phyloP scores from a whole-genome alignment of 352 stramenopile genomes.

The Globisporangium nodosum region DNA sequence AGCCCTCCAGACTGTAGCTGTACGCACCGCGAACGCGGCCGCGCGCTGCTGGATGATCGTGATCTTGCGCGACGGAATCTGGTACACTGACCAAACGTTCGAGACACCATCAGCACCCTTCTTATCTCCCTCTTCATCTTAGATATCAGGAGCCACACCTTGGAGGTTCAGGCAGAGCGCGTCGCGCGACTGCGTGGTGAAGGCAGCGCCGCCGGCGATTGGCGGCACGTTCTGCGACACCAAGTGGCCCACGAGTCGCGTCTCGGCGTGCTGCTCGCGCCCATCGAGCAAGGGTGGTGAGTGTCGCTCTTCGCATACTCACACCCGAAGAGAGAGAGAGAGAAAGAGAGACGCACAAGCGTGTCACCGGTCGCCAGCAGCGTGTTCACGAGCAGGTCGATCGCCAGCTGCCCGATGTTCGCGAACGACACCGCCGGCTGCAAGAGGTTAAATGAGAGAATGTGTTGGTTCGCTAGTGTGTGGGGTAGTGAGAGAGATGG shows the following conservation, averaged over 20 bases:
- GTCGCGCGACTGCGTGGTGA: conserved; percentile 30
- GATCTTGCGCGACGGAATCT: conserved; percentile 50
- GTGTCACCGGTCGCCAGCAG: conserved; percentile 38
- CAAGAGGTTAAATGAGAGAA: conserved; percentile 10
- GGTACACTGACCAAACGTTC: conserved; percentile 38
- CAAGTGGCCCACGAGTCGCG: conserved; percentile 43
- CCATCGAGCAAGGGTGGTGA: no score
- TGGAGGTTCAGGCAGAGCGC: conserved; percentile 74
- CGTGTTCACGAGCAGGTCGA: conserved; percentile 78
- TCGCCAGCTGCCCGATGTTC: conserved; percentile 74
- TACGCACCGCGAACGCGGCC: conserved; percentile 34
- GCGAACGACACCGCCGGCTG: conserved; percentile 73
- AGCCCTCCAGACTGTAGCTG: background rate
- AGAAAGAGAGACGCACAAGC: conserved; percentile 26
- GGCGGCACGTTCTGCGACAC: conserved; percentile 54
- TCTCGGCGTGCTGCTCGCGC: conserved; percentile 22
- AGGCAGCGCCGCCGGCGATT: conserved; percentile 53
- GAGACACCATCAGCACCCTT: background rate
- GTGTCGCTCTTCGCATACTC: background rate
- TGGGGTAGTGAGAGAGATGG: background rate
- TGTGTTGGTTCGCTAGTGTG: no score
- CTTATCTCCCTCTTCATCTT: background rate
- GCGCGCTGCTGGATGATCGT: conserved; percentile 77
- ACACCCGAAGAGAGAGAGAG: background rate
- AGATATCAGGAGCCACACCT: conserved; percentile 21